Conservation (phyloP, 441 rosid genomes). For the Metrosideros polymorpha region DNA sequence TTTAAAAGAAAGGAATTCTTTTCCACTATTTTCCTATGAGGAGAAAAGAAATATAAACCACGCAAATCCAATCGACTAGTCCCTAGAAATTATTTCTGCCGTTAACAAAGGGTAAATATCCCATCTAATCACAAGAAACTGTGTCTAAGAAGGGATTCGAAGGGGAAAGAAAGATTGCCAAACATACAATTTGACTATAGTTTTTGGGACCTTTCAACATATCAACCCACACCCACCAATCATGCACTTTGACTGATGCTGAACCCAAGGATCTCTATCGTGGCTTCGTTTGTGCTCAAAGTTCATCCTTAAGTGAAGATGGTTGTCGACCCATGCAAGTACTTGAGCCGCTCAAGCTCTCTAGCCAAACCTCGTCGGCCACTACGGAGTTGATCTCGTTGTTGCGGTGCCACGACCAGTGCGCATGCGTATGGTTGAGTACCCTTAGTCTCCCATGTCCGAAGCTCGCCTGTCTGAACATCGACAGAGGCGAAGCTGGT, state of each 20-base stretch:
- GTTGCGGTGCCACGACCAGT: slow-evolving; percentile 92
- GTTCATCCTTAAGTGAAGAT: slow-evolving; percentile 6
- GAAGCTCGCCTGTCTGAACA: slow-evolving; percentile 65
- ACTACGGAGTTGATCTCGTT: slow-evolving; percentile 34
- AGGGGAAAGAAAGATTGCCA: background rate
- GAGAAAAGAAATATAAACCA: background rate
- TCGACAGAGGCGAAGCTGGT: slow-evolving; percentile 40
- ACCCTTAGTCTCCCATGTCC: slow-evolving; percentile 61
- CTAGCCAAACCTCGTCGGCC: slow-evolving; percentile 48
- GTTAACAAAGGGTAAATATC: background rate
- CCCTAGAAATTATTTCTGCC: background rate
- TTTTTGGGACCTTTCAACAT: background rate
- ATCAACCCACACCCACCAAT: background rate
- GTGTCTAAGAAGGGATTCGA: background rate
- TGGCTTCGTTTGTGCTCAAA: background rate
- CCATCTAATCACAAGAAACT: background rate
- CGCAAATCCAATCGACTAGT: background rate
- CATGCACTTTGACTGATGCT: background rate
- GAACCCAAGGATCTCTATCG: background rate
- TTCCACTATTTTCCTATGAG: background rate
- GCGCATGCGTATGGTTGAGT: slow-evolving; percentile 32
- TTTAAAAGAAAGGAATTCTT: too few species aligned
- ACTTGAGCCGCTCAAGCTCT: slow-evolving; percentile 27
- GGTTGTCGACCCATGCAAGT: slow-evolving; percentile 18
- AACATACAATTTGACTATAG: background rate